Evolutionary conservation across 169 alveolate genomes (phyloP), one percentile per base, ranked within the genome.

Genomic region (Sarcocystis neurona): DNA sequence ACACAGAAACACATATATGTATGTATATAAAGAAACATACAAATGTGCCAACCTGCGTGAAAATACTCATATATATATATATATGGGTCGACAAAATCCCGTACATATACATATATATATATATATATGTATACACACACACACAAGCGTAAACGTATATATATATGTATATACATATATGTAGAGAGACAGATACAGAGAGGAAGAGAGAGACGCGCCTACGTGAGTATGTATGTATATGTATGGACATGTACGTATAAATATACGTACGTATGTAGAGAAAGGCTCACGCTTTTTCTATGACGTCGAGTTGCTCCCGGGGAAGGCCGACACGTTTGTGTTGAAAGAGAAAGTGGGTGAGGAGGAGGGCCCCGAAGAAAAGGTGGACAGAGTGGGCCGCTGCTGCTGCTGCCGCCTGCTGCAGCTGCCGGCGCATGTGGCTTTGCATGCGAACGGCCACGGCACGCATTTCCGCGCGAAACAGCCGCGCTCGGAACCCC

Each of bases 371-470:
- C 63, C 90, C 90, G n/a, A 48, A 47, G 90, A 86, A 74, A 43
- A 86, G 48, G 27, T 74, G 74, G 63, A 48, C 41, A 66, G 56
- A 44, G 1, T 66, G 50, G 50, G 27, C 27, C 6, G 44, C 20
- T 41, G 47, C 50, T 15, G 23, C 41, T 27, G 3, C 60, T 66
- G 37, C 66, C 30, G 48, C 34, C 27, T 44, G 3, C 37, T 56
- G 8, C 15, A 72, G 39, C 30, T 74, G 41, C 5, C 90, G 77
- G 37, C 90, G 90, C 27, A 48, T 37, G 37, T 86, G 90, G 79
- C 90, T 86, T 79, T 86, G 90, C 53, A 74, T 43, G 56, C 90
- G 85, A 39, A 86, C 68, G 60, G 85, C 77, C 30, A 86, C 86
- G 79, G 79, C 39, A 27, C 37, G 90, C 90, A 86, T 86, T 41